Evolutionary conservation across 495 filamentous ascomycete species (phyloP).

Genomic region (Lepraria neglecta): DNA sequence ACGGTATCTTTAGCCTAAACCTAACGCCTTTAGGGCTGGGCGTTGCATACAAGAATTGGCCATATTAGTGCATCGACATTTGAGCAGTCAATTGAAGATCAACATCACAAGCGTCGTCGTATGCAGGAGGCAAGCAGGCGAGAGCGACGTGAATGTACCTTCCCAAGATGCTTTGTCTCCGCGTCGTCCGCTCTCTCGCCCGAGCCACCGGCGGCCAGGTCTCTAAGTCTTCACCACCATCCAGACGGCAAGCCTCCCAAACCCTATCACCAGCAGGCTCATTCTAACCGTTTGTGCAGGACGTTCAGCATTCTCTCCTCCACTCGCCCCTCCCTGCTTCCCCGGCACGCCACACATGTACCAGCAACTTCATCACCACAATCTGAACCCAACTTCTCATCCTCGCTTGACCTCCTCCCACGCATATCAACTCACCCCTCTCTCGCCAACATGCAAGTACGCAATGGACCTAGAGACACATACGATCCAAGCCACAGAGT

Average conservation of each 20-base stretch:
- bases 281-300: conserved; percentile 7
- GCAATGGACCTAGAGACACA: conserved; percentile 50
- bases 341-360: neutral
- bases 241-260: conserved; percentile 4
- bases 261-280: neutral
- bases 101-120: neutral
- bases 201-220: neutral
- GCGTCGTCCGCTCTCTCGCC: conserved; percentile 7
- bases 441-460: conserved; percentile 42
- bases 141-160: neutral
- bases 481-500: conserved; percentile 54
- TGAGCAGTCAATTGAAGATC: too few relatives aligned
- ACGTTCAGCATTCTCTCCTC: conserved; percentile 15
- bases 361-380: neutral
- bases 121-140: neutral
- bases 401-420: conserved; percentile 21
- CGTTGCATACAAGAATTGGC: neutral
- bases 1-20: neutral
- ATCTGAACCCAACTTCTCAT: neutral
- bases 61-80: too few relatives aligned
- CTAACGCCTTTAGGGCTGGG: conserved; percentile 5
- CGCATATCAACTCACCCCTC: conserved; percentile 45
- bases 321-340: conserved; percentile 1
- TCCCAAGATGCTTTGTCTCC: conserved; percentile 14
- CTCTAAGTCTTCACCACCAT: neutral